Base-by-base conservation (phyloP, 371 early-diverging fungal species). In the Dinochytrium kinnereticum region DNA sequence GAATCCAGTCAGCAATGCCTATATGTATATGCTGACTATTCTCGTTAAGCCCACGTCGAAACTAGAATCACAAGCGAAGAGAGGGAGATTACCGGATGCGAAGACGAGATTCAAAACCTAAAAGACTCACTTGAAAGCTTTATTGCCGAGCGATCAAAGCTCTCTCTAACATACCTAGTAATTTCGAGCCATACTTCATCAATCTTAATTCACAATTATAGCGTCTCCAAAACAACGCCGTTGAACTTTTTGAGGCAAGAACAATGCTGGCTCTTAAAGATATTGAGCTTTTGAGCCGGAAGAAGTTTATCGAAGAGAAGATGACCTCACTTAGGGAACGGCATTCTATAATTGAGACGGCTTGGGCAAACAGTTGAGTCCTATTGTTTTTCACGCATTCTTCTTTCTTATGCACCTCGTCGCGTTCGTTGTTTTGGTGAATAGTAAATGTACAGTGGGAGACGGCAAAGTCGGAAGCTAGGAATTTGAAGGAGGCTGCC, bases 381-480 rank as follows among this genome's bases (percentile, higher is more conserved):
- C 24, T 17, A 33, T 34, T 26, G 5, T 53, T 13, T 26, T 53
- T n/a, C n/a, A n/a, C n/a, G n/a, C n/a, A n/a, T n/a, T n/a, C n/a
- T n/a, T 13, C 55, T 53, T 7, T 53, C 68, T 37, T 71, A 50
- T 17, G 5, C 71, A 51, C 44, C 49, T 33, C 28, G 49, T 53
- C n/a, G n/a, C n/a, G n/a, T n/a, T n/a, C n/a, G n/a, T n/a, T n/a
- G n/a, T n/a, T n/a, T n/a, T n/a, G n/a, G n/a, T n/a, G n/a, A n/a
- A 80, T 39, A 73, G 68, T 36, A 69, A 77, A 24, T 19, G 50
- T 19, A 10, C 72, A 51, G 28, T 39, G 76, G 40, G 82, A 82
- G 34, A 78, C 68, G 33, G 74, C 69, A 51, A 74, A 71, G 30
- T 5, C 13, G 7, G 24, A 66, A 66, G 66, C 66, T 5, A 5